Percentiles rank a stretch among this genome's conserved stretches.
phyloP scores from a whole-genome alignment of 2,329 filamentous ascomycete species.

The Colletotrichum sp. region DNA sequence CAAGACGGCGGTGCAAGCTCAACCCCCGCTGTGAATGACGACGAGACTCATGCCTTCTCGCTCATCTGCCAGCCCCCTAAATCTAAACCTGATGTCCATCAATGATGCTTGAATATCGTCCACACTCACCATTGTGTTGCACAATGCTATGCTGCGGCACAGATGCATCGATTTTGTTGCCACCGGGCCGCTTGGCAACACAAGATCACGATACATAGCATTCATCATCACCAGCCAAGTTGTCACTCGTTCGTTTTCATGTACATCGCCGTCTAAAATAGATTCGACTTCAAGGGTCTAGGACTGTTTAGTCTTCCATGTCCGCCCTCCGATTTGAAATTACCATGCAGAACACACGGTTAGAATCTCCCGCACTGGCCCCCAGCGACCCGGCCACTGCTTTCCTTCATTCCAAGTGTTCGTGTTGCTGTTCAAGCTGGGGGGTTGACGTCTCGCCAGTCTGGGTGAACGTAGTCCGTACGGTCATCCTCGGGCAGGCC shows the following conservation, averaged over 20 bases:
- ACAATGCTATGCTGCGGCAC: background rate
- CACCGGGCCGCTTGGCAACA: background rate
- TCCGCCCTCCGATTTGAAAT: background rate
- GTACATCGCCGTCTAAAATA: background rate
- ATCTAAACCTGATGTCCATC: background rate
- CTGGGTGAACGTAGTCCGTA: conserved; percentile 50
- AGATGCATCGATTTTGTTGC: background rate
- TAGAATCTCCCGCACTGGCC: background rate
- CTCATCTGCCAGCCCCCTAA: background rate
- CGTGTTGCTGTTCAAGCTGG: background rate
- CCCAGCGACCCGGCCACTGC: background rate
- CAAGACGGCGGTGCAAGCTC: background rate
- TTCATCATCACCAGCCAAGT: background rate
- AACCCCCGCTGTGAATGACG: background rate
- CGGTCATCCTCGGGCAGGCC: conserved; percentile 38
- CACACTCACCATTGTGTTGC: background rate
- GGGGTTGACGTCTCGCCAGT: conserved; percentile 44
- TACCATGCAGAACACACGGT: background rate
- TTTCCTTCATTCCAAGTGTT: background rate
- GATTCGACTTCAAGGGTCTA: background rate
- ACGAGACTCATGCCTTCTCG: background rate
- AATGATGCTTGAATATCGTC: background rate
- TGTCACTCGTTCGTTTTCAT: background rate
- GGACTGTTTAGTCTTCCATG: background rate
- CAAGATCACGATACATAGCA: background rate